phyloP scores from a whole-genome alignment of 805 yeast species.

The Wilhelminamyces savonicus region DNA sequence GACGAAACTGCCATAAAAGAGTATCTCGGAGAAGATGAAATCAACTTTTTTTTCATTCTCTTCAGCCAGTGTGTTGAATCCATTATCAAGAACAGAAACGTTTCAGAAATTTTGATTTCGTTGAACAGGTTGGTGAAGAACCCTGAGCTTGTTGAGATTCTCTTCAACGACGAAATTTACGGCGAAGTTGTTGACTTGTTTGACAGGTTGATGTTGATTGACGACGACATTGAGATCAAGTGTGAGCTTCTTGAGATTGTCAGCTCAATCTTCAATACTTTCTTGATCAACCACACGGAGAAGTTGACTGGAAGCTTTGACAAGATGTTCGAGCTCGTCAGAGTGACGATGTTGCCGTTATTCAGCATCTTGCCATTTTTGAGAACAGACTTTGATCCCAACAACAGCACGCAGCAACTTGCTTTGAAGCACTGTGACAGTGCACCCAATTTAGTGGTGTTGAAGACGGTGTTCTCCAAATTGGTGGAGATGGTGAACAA shows the following conservation, averaged over 20 bases:
- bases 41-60: slow-evolving; percentile 67
- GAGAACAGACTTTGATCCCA: slow-evolving; percentile 36
- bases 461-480: slow-evolving; percentile 44
- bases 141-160: slow-evolving; percentile 47
- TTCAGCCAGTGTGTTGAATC: slow-evolving; percentile 82
- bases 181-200: slow-evolving; percentile 71
- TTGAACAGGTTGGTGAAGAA: slow-evolving; percentile 47
- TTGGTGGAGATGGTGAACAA: slow-evolving; percentile 56
- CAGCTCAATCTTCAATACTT: slow-evolving; percentile 22
- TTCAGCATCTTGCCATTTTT: slow-evolving; percentile 55
- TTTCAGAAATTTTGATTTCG: slow-evolving; percentile 44
- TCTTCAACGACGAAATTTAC: slow-evolving; percentile 64
- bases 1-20: slow-evolving; percentile 39
- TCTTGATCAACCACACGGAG: slow-evolving; percentile 26
- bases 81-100: slow-evolving; percentile 43
- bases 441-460: slow-evolving; percentile 32
- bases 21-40: slow-evolving; percentile 50
- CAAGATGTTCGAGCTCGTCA: slow-evolving; percentile 72
- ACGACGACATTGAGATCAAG: slow-evolving; percentile 56
- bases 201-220: slow-evolving; percentile 63
- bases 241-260: slow-evolving; percentile 39
- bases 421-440: slow-evolving; percentile 22
- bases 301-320: slow-evolving; percentile 52
- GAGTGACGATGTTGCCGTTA: slow-evolving; percentile 62
- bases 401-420: slow-evolving; percentile 17